phyloP scores from a whole-genome alignment of 257 asterid genomes.

The Galeopsis tetrahit region DNA sequence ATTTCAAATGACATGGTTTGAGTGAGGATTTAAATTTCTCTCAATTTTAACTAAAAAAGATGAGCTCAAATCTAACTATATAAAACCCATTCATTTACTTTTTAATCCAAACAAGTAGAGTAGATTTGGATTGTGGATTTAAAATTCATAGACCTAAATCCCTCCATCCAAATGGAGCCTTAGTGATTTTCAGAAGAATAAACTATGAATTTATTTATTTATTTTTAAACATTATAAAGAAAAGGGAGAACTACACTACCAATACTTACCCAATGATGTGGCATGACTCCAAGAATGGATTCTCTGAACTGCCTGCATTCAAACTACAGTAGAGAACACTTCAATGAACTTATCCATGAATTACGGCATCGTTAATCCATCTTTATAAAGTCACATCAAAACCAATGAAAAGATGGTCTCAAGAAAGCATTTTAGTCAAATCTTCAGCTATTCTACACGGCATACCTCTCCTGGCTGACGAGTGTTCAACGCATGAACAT shows the following conservation, averaged over 20 bases:
- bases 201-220: no score
- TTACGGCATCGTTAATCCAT: neutral
- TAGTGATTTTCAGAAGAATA: no score
- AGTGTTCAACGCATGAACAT: constrained; percentile 80
- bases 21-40: no score
- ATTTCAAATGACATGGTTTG: no score
- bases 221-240: neutral
- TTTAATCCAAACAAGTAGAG: no score
- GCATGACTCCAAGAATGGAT: constrained; percentile 96
- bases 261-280: constrained; percentile 90
- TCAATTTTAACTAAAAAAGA: no score
- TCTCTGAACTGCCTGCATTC: constrained; percentile 98
- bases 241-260: constrained; percentile 23
- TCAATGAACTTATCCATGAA: constrained; percentile 32
- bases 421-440: constrained; percentile 24
- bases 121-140: no score
- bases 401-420: constrained; percentile 16
- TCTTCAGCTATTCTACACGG: constrained; percentile 7
- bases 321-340: constrained; percentile 58
- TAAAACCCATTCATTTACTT: no score
- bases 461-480: constrained; percentile 98
- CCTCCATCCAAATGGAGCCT: no score
- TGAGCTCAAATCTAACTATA: no score
- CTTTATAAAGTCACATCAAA: constrained; percentile 26
- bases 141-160: no score